Conservation (phyloP, 2,329 filamentous ascomycete species). For the Fusarium nisikadoi region DNA sequence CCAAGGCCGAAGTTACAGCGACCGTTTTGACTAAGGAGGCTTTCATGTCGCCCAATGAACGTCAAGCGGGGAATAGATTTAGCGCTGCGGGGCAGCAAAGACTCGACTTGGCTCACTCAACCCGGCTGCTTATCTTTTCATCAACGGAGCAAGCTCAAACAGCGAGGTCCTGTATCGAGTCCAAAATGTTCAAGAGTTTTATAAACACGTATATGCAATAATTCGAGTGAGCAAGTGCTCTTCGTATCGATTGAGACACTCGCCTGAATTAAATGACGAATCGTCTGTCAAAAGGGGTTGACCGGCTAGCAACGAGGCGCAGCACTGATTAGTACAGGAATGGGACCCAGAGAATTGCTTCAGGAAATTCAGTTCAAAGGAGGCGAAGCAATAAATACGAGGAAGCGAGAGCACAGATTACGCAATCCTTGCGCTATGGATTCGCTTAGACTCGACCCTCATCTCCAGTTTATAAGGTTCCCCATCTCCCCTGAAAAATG, state of each 20-base stretch:
- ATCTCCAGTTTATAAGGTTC: not conserved
- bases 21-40: constrained; percentile 17
- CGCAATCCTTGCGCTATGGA: not conserved
- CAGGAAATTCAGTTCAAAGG: not conserved
- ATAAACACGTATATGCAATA: not conserved
- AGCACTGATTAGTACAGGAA: not conserved
- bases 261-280: not conserved
- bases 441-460: not conserved
- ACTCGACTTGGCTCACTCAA: not conserved
- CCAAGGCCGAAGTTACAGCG: constrained; percentile 20
- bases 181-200: not conserved
- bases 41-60: not conserved
- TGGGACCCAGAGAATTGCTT: not conserved
- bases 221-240: not conserved
- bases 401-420: not conserved
- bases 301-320: not conserved
- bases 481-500: not conserved
- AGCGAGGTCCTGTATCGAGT: not conserved
- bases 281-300: not conserved
- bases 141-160: not conserved
- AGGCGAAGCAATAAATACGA: not conserved
- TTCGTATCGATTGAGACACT: not conserved
- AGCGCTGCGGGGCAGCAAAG: not conserved
- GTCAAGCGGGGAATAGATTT: not conserved
- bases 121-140: not conserved